Evolutionary conservation across 441 rosid genomes (phyloP), one percentile per base, ranked within the genome.

Genomic region (Arabidopsis hybrid): DNA sequence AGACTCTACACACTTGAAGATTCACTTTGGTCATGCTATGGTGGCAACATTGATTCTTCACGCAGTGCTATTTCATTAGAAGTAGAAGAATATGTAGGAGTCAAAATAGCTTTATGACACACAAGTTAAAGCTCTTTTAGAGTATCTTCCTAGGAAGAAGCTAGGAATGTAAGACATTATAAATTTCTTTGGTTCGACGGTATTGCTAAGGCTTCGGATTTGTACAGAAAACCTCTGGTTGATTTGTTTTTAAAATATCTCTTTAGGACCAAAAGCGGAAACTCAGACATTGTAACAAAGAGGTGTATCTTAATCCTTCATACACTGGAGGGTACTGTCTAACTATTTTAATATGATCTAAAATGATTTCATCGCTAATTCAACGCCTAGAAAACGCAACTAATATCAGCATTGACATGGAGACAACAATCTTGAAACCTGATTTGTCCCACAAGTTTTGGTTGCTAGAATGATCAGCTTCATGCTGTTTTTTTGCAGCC

Each of bases 381-480:
- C 65, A 91, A 66, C 94, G 85, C 89, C 84, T 89, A 3, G 97
- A 91, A 73, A 91, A 80, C 65, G 81, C 87, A 18, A 91, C 97
- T 82, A 92, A 73, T 68, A 92, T 60, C 83, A 95, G 72, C 99
- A 95, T 91, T 7, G 98, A 95, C 96, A 95, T 79, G 61, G 97
- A 88, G 74, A 82, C 91, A 58, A 86, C 86, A 61, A 92, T 65
- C 88, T 92, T 91, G 85, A 95, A 92, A 72, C 93, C 81, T 4
- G 98, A 81, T 59, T 85, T 77, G 73, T 95, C 96, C 99, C 98
- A 95, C 73, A 92, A 91, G 75, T 91, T 92, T 60, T 69, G 85
- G 60, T 88, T 90, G 35, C 77, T 85, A 7, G 52, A 71, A 39
- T 73, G 55, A 9, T 12, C 72, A 46, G 81, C 68, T 58, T 56